Conservation (phyloP, 805 yeast genomes). For the Wickerhamiella kurtzmanii region DNA sequence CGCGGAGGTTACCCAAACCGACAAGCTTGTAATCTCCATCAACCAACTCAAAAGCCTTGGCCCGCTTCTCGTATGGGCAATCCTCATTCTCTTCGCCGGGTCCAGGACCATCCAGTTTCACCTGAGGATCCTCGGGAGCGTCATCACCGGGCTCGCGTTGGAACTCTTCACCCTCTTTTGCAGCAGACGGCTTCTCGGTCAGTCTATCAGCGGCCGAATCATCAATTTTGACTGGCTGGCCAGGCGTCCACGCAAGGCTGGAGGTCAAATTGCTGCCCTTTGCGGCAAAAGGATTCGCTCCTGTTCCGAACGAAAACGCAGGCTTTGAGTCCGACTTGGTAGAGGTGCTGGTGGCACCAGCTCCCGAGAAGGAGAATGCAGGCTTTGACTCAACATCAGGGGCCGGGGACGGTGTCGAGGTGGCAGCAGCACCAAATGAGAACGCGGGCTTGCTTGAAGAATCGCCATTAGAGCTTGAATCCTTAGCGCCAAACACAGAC, state of each 20-base stretch:
- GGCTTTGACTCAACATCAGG: conserved; percentile 11
- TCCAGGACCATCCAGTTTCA: conserved; percentile 39
- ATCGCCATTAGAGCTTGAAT: conserved; percentile 2
- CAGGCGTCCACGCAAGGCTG: conserved; percentile 15
- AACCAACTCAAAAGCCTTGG: conserved; percentile 55
- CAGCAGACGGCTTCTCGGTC: not conserved
- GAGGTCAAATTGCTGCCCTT: not conserved
- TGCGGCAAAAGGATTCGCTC: conserved; percentile 13
- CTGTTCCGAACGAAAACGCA: conserved; percentile 8
- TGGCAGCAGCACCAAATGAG: conserved; percentile 10
- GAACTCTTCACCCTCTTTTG: not conserved
- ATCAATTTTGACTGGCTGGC: conserved; percentile 11
- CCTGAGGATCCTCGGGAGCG: conserved; percentile 30
- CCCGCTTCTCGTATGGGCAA: conserved; percentile 45
- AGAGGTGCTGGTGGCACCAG: not conserved
- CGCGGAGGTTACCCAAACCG: conserved; percentile 75
- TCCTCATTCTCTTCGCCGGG: conserved; percentile 85
- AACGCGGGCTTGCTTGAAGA: conserved; percentile 11
- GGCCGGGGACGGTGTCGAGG: conserved; percentile 1
- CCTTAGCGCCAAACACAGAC: conserved; percentile 16
- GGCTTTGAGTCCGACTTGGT: conserved; percentile 4
- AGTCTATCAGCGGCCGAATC: not conserved
- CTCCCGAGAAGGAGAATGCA: conserved; percentile 5
- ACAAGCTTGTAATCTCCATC: conserved; percentile 29
- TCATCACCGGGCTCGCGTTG: conserved; percentile 25